A percentile compares a stretch with the other conserved stretches of the same genome.
These are phyloP conservation scores for Fusarium papillatum DNA, from an alignment of 2,329 filamentous ascomycete species.

Conservation along the genomic window DNA sequence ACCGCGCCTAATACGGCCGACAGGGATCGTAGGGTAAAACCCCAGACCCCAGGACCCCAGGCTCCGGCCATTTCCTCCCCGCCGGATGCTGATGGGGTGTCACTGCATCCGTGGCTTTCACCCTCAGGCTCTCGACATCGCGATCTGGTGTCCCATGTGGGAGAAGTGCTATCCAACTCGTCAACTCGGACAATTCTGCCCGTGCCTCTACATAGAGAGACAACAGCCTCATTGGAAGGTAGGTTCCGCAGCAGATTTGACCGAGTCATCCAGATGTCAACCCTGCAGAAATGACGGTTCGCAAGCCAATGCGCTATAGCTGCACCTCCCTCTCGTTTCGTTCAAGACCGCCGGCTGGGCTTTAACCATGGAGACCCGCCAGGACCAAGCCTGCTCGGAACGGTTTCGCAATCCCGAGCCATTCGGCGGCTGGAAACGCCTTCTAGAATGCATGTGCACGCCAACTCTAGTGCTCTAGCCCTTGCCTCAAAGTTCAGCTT, in stretches of 20 bases:
- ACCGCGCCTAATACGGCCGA: constrained; percentile 14
- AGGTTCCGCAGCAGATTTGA: constrained; percentile 1
- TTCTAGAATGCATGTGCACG: constrained; percentile 32
- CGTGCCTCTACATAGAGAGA: not conserved
- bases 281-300: constrained; percentile 28
- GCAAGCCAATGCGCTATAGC: constrained; percentile 30
- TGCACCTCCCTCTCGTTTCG: constrained; percentile 32
- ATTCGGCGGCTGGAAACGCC: constrained; percentile 13
- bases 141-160: constrained; percentile 23
- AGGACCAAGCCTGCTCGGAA: constrained; percentile 26
- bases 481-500: constrained; percentile 33
- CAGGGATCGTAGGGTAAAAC: constrained; percentile 22
- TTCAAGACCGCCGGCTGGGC: constrained; percentile 27
- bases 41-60: constrained; percentile 31
- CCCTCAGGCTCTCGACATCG: constrained; percentile 1
- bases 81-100: constrained; percentile 23
- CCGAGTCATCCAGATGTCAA: constrained; percentile 14
- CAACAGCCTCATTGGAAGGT: not conserved
- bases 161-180: not conserved
- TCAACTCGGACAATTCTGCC: not conserved
- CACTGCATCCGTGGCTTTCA: constrained; percentile 22
- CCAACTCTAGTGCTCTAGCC: constrained; percentile 8
- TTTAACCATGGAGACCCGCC: constrained; percentile 25
- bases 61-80: constrained; percentile 14
- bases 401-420: constrained; percentile 13